A percentile compares a stretch with the other conserved stretches of the same genome.
Conservation (phyloP, 1,139 yeast genomes). For the Hyphopichia pseudoburtonii region DNA sequence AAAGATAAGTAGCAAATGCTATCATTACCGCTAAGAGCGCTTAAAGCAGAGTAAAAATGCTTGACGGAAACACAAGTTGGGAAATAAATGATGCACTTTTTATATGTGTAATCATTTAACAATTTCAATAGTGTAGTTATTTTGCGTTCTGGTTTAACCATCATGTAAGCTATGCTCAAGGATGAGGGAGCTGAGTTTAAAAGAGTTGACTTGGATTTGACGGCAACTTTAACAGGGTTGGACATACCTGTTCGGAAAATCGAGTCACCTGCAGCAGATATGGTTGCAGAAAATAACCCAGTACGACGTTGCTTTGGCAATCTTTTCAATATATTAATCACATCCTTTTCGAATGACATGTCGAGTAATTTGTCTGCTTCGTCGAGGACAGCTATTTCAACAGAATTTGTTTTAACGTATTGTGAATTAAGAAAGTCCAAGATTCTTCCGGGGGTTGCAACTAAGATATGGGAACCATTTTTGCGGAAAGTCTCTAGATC, state of each 20-base stretch:
- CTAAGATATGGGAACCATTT: constrained; percentile 65
- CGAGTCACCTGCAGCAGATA: constrained; percentile 71
- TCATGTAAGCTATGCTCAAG: constrained; percentile 61
- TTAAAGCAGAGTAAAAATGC: constrained; percentile 64
- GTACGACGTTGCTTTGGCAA: constrained; percentile 91
- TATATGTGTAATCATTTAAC: constrained; percentile 54
- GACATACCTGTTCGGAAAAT: constrained; percentile 80
- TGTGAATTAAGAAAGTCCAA: constrained; percentile 64
- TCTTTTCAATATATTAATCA: constrained; percentile 60
- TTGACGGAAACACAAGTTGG: constrained; percentile 89
- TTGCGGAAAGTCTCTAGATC: constrained; percentile 62
- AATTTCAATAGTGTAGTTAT: constrained; percentile 57
- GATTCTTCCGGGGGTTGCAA: constrained; percentile 93
- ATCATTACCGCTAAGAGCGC: constrained; percentile 15
- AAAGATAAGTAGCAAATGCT: constrained; percentile 50
- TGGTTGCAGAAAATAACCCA: constrained; percentile 90
- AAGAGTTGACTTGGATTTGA: constrained; percentile 48
- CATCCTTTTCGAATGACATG: constrained; percentile 69
- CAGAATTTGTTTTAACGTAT: constrained; percentile 51
- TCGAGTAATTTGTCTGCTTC: constrained; percentile 93
- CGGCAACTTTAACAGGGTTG: constrained; percentile 84
- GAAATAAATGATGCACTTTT: constrained; percentile 80
- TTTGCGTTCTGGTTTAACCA: constrained; percentile 61
- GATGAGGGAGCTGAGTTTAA: constrained; percentile 55
- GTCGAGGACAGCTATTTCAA: constrained; percentile 79